Evolutionary conservation across 2,329 filamentous ascomycete genomes (phyloP), one percentile per base, ranked within the genome.

Genomic region (Xylariaceae sp.): DNA sequence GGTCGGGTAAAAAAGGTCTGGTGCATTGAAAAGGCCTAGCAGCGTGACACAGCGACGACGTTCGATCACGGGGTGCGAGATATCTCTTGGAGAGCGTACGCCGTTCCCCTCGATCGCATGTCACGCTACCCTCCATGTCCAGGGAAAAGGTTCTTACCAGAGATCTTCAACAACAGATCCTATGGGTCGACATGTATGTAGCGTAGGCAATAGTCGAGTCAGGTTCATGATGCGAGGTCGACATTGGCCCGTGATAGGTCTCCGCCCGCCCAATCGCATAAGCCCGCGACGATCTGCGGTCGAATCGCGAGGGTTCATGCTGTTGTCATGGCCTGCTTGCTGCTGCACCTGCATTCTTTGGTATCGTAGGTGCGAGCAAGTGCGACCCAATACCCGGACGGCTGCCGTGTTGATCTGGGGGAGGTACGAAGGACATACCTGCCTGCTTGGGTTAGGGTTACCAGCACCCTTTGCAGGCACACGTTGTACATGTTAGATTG

Each of bases 11-110:
- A 30, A 11, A 11, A 30, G 23, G 23, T 30, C 23, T 35, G 23
- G 34, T 51, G 49, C 49, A 50, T 50, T 18, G 39, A 17, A 60
- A 45, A 57, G 60, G 60, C 57, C 13, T 13, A 15, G 37, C 58
- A 51, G 18, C 35, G 53, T 56, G 44, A 35, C 34, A 60, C 55
- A 51, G 55, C 55, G 44, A 54, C 44, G 50, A 10, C 45, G 41
- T 35, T 53, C 48, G 10, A 55, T 56, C 48, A 47, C 51, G 41
- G 48, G 51, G 37, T 35, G 11, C 13, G 11, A 9, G 30, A 11
- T 35, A 51, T 51, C 4, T 41, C 37, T 41, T 6, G 41, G 41
- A n/a, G 41, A 45, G 13, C 2, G 41, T 45, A 45, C 23, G 1
- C 23, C 23, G 23, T 30, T 30, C 4, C 13, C 41, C 11, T 45